Conservation (phyloP, 225 moss, liverwort and hornwort species). For the Lunularia cruciata region DNA sequence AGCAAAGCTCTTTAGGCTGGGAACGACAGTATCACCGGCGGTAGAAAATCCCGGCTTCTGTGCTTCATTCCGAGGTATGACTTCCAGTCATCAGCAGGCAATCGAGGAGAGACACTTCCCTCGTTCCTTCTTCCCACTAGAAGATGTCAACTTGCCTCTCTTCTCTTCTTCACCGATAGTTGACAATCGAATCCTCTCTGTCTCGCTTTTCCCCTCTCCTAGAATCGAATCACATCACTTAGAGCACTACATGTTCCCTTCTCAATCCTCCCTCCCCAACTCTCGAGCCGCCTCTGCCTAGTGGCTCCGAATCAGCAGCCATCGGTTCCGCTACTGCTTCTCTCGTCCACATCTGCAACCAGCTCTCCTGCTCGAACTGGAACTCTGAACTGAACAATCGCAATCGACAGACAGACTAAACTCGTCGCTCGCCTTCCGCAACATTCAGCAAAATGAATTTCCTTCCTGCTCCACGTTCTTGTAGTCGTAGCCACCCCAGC, state of each 20-base stretch:
- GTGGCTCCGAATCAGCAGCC: slow-evolving; percentile 14
- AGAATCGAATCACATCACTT: slow-evolving; percentile 3
- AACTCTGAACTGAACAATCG: not conserved
- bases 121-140: not conserved
- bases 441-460: slow-evolving; percentile 20
- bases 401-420: not conserved
- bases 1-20: not conserved
- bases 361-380: not conserved
- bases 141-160: not conserved
- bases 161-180: not conserved
- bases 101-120: not conserved
- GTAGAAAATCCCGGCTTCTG: slow-evolving; percentile 3
- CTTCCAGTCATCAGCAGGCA: not conserved
- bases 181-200: not conserved
- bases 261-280: not conserved
- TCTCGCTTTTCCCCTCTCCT: not conserved
- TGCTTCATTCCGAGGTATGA: not conserved
- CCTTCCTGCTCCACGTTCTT: slow-evolving; percentile 13
- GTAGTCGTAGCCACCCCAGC: not conserved
- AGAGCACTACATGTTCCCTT: not conserved
- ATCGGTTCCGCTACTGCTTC: slow-evolving; percentile 9
- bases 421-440: not conserved
- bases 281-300: slow-evolving; percentile 8
- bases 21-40: not conserved
- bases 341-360: slow-evolving; percentile 2